Percentiles rank a stretch among this genome's conserved stretches.
phyloP scores from a whole-genome alignment of 345 rosid species.

The Salix caprea region DNA sequence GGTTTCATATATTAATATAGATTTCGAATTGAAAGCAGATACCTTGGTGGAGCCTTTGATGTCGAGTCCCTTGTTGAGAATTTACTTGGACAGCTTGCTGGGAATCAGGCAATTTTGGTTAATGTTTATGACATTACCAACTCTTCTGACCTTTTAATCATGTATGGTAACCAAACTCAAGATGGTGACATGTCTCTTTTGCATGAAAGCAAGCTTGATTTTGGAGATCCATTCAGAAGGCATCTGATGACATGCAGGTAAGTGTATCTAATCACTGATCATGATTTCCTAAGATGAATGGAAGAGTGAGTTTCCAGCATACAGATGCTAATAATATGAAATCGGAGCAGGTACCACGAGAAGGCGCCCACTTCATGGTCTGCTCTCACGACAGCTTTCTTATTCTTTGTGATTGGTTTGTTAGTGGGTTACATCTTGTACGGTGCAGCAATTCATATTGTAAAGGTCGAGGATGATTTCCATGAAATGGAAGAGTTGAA shows the following conservation, averaged over 20 bases:
- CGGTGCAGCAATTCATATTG: conserved; percentile 71
- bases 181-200: conserved; percentile 70
- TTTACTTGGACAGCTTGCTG: conserved; percentile 94
- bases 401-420: conserved; percentile 69
- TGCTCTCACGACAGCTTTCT: conserved; percentile 64
- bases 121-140: conserved; percentile 87
- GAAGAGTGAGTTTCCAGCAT: conserved; percentile 4
- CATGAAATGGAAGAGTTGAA: conserved; percentile 78
- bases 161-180: conserved; percentile 84
- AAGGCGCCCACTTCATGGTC: conserved; percentile 70
- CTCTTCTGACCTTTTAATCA: conserved; percentile 71
- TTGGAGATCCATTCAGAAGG: conserved; percentile 92
- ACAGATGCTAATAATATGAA: conserved; percentile 7
- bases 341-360: conserved; percentile 63
- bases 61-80: conserved; percentile 98
- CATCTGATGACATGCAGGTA: conserved; percentile 93
- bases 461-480: conserved; percentile 85
- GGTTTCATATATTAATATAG: not conserved
- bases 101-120: conserved; percentile 88
- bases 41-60: conserved; percentile 98
- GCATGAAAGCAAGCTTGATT: conserved; percentile 82
- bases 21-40: conserved; percentile 45
- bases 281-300: not conserved
- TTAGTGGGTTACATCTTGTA: conserved; percentile 79
- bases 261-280: conserved; percentile 16